Conservation (phyloP, 495 filamentous ascomycete species). For the Aspergillus affinis region DNA sequence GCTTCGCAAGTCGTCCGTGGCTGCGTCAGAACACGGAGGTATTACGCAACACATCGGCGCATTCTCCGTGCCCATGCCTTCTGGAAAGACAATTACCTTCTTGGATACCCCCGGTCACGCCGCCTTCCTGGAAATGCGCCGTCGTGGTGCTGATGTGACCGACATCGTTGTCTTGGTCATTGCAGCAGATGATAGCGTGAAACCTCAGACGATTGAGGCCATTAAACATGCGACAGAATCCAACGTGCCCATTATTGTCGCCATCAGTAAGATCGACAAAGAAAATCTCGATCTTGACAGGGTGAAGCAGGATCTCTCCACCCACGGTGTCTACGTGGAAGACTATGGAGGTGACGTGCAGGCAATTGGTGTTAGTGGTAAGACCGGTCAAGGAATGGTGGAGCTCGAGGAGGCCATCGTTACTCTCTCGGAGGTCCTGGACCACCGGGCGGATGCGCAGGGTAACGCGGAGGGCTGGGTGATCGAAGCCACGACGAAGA, state of each 20-base stretch:
- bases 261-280: constrained; percentile 98
- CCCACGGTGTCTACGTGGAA: constrained; percentile 87
- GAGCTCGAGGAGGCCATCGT: constrained; percentile 89
- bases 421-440: constrained; percentile 81
- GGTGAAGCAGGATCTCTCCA: constrained; percentile 83
- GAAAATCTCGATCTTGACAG: constrained; percentile 71
- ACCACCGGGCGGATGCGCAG: constrained; percentile 76
- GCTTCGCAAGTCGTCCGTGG: constrained; percentile 89
- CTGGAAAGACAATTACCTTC: constrained; percentile 89
- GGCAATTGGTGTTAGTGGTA: constrained; percentile 85
- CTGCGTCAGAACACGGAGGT: constrained; percentile 86
- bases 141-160: constrained; percentile 91
- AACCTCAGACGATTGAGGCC: constrained; percentile 94
- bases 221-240: constrained; percentile 92
- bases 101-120: constrained; percentile 96
- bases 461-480: constrained; percentile 91
- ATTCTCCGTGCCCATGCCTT: constrained; percentile 87
- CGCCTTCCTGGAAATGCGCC: constrained; percentile 93
- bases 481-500: constrained; percentile 88
- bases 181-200: constrained; percentile 96
- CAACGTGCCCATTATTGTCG: constrained; percentile 92
- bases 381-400: constrained; percentile 88
- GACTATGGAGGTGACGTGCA: constrained; percentile 95
- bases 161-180: constrained; percentile 97
- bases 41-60: constrained; percentile 99